These are phyloP conservation scores for Epichloe glyceriae DNA, from an alignment of 2,329 filamentous ascomycete species.

Conservation along the genomic window DNA sequence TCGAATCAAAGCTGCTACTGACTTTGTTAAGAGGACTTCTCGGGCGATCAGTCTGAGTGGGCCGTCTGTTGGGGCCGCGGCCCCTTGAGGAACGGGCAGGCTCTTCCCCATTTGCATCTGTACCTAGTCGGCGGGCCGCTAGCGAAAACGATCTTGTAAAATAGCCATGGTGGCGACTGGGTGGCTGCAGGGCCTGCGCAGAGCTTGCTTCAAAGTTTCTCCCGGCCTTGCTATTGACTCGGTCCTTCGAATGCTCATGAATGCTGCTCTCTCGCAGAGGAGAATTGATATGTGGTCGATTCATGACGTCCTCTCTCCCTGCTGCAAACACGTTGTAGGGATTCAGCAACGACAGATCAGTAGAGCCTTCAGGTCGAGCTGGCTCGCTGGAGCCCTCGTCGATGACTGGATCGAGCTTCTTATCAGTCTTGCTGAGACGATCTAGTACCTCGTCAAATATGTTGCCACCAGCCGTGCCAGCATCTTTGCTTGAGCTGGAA, in stretches of 20 bases:
- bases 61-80: neutral
- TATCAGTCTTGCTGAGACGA: neutral
- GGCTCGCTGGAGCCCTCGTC: neutral
- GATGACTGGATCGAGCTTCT: neutral
- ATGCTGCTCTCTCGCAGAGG: conserved; percentile 13
- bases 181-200: neutral
- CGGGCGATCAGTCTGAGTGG: no score
- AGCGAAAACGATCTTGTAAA: conserved; percentile 5
- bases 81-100: neutral
- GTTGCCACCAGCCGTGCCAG: neutral
- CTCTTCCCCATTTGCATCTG: neutral
- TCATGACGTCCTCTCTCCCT: conserved; percentile 4
- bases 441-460: conserved; percentile 7
- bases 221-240: neutral
- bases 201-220: neutral
- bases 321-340: conserved; percentile 13
- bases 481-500: neutral
- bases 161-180: conserved; percentile 1
- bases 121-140: neutral
- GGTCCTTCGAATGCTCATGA: neutral
- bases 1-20: neutral
- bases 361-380: neutral
- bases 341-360: conserved; percentile 9
- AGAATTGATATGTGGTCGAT: conserved; percentile 16
- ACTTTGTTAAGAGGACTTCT: neutral